Evolutionary conservation across 345 rosid species (phyloP), one percentile per base, ranked within the genome.

Genomic region (Eucalyptus curtisii): DNA sequence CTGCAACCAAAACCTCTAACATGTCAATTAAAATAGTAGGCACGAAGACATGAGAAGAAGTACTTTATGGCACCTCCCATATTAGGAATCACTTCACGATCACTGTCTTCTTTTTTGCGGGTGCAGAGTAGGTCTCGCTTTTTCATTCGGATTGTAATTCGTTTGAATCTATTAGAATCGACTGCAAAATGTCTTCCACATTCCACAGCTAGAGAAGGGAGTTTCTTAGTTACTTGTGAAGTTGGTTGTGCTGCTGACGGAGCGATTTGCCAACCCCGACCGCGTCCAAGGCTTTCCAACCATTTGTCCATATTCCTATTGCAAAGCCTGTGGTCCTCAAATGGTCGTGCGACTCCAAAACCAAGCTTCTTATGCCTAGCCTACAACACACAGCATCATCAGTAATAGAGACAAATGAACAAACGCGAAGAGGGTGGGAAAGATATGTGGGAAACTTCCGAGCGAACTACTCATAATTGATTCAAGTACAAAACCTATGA

Each of bases 271-370:
- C 94, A 8, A 96, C 86, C 76, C 96, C 96, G 30, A 94, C 53
- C 68, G 93, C 95, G 87, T 95, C 99, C 90, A 96, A 90, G 53
- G 97, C 97, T 89, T 89, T 95, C 99, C 97, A 95, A 79, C 94
- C 97, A 85, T 95, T 96, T 64, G 91, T 80, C 95, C 94, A 97
- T 25, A 89, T 87, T 2, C 89, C 37, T 7, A 96, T 52, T 3
- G 95, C 95, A 87, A 94, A 96, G 24, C 98, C 98, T 10, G 93
- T 87, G 45, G 68, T 89, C 88, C 98, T 93, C 88, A 97, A 91
- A 24, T 10, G 71, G 7, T 93, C 94, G 7, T 96, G 93, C 12
- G 97, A 93, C 91, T 95, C 97, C 91, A 97, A 90, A 44, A 95
- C 96, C 68, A 93, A 87, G 93, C 95, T 94, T 88, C 91, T 87